Evolutionary conservation across 148 eudicot species (phyloP), one percentile per base, ranked within the genome.

Genomic region (Agrostemma githago): DNA sequence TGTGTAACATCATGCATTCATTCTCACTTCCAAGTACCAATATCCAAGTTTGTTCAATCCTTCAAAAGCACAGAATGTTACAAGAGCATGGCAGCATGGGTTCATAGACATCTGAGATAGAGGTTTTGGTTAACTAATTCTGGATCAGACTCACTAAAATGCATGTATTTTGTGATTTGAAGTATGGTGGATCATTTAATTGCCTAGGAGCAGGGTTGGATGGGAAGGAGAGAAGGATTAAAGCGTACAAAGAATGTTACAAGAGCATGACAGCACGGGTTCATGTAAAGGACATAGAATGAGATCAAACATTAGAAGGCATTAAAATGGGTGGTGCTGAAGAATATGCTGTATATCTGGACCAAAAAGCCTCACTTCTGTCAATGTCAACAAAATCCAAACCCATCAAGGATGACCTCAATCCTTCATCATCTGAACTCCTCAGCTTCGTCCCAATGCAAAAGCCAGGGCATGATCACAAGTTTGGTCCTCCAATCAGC

Each of bases 161-260:
- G 6, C 10, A 8, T 56, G 46, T 40, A 8, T 75, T 20, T 3
- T 41, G 42, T 46, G 72, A 65, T 57, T 43, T 46, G 14, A 51
- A 89, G 89, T 87, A 79, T 56, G 91, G 91, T 68, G 91, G 93
- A 40, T 89, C 86, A 17, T 89, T 88, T 74, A 89, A 88, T 67
- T 87, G 94, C 84, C 91, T 88, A 84, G 91, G 94, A 53, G 89
- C 86, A 1, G 89, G 94, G 5, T 86, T 89, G 89, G 89, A 90
- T 54, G 74, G 81, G 9, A 79, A 88, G 54, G 89, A 86, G 41
- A 77, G 83, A 57, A 83, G 86, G 75, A 78, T 88, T 70, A 88
- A 84, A 77, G 87, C 90, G 44, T 82, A 83, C 77, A 74, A 86
- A 34, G 20, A 83, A 4, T 86, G 92, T 73, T 90, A 88, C 89